Conservation (phyloP, 345 rosid species). For the Populus simonii region DNA sequence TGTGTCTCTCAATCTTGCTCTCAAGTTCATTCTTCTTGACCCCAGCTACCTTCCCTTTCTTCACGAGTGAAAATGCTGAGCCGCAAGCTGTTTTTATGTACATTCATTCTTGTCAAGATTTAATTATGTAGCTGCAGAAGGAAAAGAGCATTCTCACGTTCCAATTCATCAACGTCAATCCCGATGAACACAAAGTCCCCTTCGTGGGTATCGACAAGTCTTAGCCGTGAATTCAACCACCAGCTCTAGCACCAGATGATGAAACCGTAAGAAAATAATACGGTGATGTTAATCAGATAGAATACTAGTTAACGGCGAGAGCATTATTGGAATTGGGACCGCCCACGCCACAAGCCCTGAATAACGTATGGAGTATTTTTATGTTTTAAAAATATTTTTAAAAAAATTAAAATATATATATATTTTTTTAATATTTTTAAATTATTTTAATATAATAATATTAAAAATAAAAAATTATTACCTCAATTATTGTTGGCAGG, state of each 20-base stretch:
- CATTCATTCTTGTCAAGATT: background rate
- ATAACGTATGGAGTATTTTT: too few species aligned
- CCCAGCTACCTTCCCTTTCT: conserved; percentile 65
- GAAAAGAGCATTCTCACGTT: conserved; percentile 29
- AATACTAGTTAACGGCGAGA: background rate
- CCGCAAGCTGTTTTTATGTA: conserved; percentile 43
- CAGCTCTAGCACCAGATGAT: conserved; percentile 36
- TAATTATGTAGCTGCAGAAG: background rate
- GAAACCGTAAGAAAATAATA: background rate
- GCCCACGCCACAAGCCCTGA: too few species aligned
- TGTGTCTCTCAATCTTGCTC: conserved; percentile 54
- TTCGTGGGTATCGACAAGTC: conserved; percentile 51
- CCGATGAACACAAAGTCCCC: conserved; percentile 66
- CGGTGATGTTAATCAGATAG: background rate
- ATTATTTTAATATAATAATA: too few species aligned
- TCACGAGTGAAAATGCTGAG: conserved; percentile 46
- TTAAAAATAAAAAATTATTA: too few species aligned
- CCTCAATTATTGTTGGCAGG: too few species aligned
- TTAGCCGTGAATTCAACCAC: conserved; percentile 74
- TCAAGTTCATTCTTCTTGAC: conserved; percentile 49
- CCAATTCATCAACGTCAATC: conserved; percentile 62
- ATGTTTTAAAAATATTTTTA: too few species aligned
- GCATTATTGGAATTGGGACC: background rate
- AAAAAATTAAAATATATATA: too few species aligned
- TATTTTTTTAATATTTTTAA: too few species aligned